Base-by-base conservation (phyloP, 2,329 filamentous ascomycete genomes). In the Septoria petroselini region DNA sequence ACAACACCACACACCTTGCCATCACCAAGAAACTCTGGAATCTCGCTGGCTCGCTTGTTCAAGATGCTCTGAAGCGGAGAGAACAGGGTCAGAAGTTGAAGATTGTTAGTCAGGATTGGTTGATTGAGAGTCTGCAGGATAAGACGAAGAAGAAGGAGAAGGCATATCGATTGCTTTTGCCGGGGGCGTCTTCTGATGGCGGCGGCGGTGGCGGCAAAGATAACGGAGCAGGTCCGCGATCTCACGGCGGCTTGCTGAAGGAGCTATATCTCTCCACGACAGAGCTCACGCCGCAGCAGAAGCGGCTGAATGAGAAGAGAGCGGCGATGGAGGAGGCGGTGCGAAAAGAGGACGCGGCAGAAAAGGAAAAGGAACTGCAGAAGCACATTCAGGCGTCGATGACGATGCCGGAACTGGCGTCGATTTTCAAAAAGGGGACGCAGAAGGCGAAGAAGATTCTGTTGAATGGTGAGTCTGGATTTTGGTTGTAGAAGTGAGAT, bases 1-100 rank as follows among this genome's bases (percentile, higher is more conserved):
- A 57, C 4, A 61, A 71, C 0, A 80, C 85, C 7, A 95, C 89
- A 0, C 89, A 95, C 68, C 71, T 95, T 0, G 75, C 95, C 17
- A 80, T 82, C 46, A 81, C 80, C 0, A 72, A 77, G 41, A 75
- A 81, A 27, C 78, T 83, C 12, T 90, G 81, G 67, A 52, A 48
- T 3, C 42, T 45, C 2, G 39, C 54, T 17, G 44, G 47, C 38
- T 23, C 21, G 9, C 9, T 52, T 17, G 38, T 59, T 11, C 34
- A 54, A 35, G 48, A 52, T 15, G 53, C 51, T 2, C 14, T 57
- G n/a, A 15, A 33, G 18, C 41, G 48, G 31, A 50, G 49, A 42
- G 33, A 60, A 21, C 31, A 50, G 8, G 48, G 45, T 9, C 17
- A 54, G 23, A n/a, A 42, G 3, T 53, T 65, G 11, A 60, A 64